Percentiles rank a stretch among this genome's conserved stretches.
These are phyloP conservation scores for Daedalea quercina DNA, from an alignment of 768 basidiomycete species.

Conservation along the genomic window DNA sequence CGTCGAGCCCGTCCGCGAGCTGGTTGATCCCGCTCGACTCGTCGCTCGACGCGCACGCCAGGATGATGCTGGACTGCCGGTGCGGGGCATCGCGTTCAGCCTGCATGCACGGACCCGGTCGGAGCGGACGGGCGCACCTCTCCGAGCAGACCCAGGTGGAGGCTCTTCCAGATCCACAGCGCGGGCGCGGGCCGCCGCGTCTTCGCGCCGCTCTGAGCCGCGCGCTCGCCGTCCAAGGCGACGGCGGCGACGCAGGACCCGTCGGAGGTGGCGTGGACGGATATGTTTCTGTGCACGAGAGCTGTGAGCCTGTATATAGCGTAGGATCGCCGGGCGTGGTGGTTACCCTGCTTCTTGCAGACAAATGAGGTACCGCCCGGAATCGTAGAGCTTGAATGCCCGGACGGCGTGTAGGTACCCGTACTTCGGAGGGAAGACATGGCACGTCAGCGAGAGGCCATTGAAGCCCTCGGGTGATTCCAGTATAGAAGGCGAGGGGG, in stretches of 20 bases:
- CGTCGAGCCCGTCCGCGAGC: conserved; percentile 10
- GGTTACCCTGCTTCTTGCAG: conserved; percentile 62
- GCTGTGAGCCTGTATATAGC: conserved; percentile 2
- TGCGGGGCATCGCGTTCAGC: not conserved
- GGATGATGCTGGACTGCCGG: conserved; percentile 26
- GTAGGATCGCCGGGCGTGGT: not conserved
- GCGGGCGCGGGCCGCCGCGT: not conserved
- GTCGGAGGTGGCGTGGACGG: conserved; percentile 48
- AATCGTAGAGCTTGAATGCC: conserved; percentile 40
- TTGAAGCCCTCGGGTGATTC: not conserved
- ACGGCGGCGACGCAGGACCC: conserved; percentile 31
- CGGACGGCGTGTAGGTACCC: conserved; percentile 35
- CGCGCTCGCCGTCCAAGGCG: conserved; percentile 20
- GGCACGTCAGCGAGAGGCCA: conserved; percentile 19
- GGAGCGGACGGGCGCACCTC: conserved; percentile 19
- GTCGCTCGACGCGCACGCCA: conserved; percentile 41
- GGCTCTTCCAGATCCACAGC: conserved; percentile 29
- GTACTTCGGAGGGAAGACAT: conserved; percentile 40
- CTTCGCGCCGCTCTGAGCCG: not conserved
- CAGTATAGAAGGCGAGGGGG: not conserved
- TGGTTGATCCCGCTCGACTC: conserved; percentile 22
- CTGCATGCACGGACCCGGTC: not conserved
- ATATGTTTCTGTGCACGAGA: conserved; percentile 39
- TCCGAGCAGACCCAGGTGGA: conserved; percentile 21
- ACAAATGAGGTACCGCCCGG: conserved; percentile 37